Conservation (phyloP, 2,329 filamentous ascomycete genomes). For the Drechslerella stenobrocha region DNA sequence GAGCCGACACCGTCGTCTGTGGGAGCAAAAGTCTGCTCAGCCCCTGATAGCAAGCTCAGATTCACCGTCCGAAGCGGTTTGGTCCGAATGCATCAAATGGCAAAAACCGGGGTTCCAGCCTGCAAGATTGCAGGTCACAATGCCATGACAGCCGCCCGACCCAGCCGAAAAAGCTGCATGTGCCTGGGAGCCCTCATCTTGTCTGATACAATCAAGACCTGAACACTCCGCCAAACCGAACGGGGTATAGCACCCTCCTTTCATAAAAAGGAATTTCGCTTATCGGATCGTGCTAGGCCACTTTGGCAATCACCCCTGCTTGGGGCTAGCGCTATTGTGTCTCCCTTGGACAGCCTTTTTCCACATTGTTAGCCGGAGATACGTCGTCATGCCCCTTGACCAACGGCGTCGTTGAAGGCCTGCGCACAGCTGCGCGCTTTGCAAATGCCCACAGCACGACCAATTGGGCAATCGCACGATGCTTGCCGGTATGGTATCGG, state of each 20-base stretch:
- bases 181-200: no score
- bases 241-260: conserved; percentile 31
- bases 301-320: conserved; percentile 15
- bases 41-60: no score
- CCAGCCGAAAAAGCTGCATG: not conserved
- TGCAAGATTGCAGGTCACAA: conserved; percentile 1
- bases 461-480: conserved; percentile 39
- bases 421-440: conserved; percentile 10
- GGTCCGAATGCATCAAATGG: no score
- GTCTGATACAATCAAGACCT: not conserved
- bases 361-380: conserved; percentile 24
- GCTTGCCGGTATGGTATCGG: conserved; percentile 6
- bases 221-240: conserved; percentile 9
- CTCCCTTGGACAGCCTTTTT: conserved; percentile 22
- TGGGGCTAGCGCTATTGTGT: not conserved
- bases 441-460: conserved; percentile 10
- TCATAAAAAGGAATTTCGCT: conserved; percentile 48
- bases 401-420: conserved; percentile 6
- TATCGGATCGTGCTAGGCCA: conserved; percentile 45
- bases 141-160: not conserved
- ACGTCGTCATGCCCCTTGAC: conserved; percentile 22
- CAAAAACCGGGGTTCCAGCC: no score
- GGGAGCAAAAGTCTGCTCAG: no score
- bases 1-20: no score
- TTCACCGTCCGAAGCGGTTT: no score